Evolutionary conservation across 2,329 filamentous ascomycete species (phyloP).

Genomic region (Epichloe typhina): DNA sequence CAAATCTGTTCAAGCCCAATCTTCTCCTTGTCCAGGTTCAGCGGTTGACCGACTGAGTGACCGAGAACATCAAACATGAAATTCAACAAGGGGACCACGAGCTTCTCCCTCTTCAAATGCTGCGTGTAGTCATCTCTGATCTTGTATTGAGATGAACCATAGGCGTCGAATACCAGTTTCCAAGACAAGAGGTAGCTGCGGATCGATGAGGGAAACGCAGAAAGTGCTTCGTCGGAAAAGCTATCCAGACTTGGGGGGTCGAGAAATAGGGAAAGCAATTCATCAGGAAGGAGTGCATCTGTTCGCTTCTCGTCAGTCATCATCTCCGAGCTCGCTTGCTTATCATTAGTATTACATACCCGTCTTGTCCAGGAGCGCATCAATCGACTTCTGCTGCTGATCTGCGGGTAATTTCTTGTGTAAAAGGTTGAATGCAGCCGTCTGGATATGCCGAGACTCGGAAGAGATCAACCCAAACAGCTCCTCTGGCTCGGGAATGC

Average conservation of each 20-base stretch:
- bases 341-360: constrained; percentile 18
- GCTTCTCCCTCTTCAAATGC: constrained; percentile 61
- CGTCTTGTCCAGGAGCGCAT: constrained; percentile 58
- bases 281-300: constrained; percentile 63
- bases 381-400: constrained; percentile 73
- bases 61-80: constrained; percentile 80
- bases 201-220: constrained; percentile 54
- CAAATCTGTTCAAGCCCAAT: constrained; percentile 45
- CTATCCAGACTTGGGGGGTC: constrained; percentile 63
- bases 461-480: constrained; percentile 68
- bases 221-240: constrained; percentile 51
- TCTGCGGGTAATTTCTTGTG: constrained; percentile 64
- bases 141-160: constrained; percentile 63
- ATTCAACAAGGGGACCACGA: constrained; percentile 55
- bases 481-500: constrained; percentile 50
- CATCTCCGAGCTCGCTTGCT: not conserved
- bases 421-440: constrained; percentile 66
- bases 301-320: not conserved
- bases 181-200: constrained; percentile 79
- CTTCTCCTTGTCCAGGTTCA: constrained; percentile 58
- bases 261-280: constrained; percentile 71
- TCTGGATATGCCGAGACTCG: constrained; percentile 62
- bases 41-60: constrained; percentile 56
- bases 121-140: constrained; percentile 71
- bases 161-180: constrained; percentile 82